Conservation (phyloP, 768 basidiomycete genomes). For the Cystobasidium onofrii region DNA sequence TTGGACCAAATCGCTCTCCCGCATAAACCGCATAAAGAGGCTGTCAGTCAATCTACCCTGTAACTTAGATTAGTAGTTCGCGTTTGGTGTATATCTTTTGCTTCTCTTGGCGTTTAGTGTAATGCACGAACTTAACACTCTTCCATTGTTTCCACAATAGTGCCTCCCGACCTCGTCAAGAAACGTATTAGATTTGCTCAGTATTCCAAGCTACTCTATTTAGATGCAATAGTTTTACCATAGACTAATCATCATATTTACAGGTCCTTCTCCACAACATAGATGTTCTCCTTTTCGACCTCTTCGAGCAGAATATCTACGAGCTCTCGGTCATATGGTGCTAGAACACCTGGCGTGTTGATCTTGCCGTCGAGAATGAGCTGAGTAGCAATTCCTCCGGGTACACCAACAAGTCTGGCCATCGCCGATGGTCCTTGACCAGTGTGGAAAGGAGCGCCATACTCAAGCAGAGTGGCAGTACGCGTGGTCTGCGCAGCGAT, state of each 20-base stretch:
- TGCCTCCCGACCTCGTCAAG: no score
- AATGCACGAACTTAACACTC: background rate
- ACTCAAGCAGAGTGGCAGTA: constrained; percentile 84
- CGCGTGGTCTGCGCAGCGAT: constrained; percentile 56
- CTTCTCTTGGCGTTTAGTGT: no score
- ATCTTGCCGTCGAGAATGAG: constrained; percentile 80
- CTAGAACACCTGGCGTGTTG: constrained; percentile 66
- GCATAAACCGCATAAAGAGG: background rate
- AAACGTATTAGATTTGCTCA: no score
- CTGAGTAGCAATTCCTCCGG: constrained; percentile 88
- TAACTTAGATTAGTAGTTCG: background rate
- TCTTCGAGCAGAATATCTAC: constrained; percentile 40
- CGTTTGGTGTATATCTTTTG: background rate
- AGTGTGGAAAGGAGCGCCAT: constrained; percentile 56
- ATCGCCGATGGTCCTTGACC: constrained; percentile 53
- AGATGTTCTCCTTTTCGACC: constrained; percentile 44
- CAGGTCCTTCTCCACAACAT: constrained; percentile 32
- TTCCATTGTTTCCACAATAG: no score
- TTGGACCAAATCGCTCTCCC: constrained; percentile 1
- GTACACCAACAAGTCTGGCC: constrained; percentile 83
- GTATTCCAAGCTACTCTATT: background rate
- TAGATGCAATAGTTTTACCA: no score
- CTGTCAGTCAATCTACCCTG: background rate
- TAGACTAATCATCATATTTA: background rate
- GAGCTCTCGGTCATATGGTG: constrained; percentile 58